These are phyloP conservation scores for Escallonia rubra DNA, from an alignment of 129 eudicot species.

Conservation along the genomic window DNA sequence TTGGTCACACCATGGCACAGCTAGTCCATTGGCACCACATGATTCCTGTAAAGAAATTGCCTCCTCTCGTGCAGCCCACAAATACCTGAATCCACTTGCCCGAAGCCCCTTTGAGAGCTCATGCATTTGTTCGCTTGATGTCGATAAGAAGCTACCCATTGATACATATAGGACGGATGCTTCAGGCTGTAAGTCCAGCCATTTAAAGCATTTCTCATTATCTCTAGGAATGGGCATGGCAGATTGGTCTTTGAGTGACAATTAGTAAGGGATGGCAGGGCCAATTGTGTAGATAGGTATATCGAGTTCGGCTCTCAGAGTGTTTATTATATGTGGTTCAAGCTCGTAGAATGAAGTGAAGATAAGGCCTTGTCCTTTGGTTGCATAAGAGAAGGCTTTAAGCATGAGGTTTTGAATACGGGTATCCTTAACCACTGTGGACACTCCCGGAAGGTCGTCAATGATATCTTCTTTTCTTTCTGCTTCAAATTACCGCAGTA, in stretches of 20 bases:
- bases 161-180: conserved; percentile 23
- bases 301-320: background rate
- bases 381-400: background rate
- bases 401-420: background rate
- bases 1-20: conserved; percentile 14
- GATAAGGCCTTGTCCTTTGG: background rate
- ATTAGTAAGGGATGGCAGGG: background rate
- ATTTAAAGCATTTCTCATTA: background rate
- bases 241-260: background rate
- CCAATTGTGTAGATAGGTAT: background rate
- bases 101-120: conserved; percentile 19
- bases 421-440: background rate
- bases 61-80: conserved; percentile 21
- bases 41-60: background rate
- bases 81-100: conserved; percentile 14
- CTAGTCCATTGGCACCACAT: conserved; percentile 8
- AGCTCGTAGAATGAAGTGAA: background rate
- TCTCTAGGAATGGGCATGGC: background rate
- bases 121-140: conserved; percentile 18
- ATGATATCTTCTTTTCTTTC: background rate
- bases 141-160: conserved; percentile 25
- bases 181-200: conserved; percentile 28
- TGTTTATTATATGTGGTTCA: background rate
- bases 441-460: background rate
- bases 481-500: background rate